A percentile compares a stretch with the other conserved stretches of the same genome.
Evolutionary conservation across 352 stramenopile genomes (phyloP).

Genomic region (Globisporangium orthogonon): DNA sequence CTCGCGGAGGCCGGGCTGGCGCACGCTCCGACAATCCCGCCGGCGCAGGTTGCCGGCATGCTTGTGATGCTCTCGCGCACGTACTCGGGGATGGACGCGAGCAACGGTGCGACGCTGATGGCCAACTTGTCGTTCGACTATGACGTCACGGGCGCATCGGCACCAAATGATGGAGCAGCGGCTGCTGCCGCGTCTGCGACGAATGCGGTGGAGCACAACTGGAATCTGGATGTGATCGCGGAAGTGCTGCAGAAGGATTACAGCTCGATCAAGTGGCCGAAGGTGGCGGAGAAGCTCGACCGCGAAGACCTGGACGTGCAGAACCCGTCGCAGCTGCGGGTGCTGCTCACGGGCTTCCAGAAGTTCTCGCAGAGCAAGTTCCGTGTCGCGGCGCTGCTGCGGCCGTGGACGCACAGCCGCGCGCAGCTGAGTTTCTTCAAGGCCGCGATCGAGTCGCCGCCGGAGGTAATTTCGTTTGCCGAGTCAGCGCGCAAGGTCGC

Average conservation of each 20-base stretch:
- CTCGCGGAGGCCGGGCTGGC: conserved; percentile 75
- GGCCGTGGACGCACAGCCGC: conserved; percentile 72
- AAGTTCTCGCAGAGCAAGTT: conserved; percentile 81
- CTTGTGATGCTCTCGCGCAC: conserved; percentile 84
- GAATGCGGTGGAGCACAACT: conserved; percentile 17
- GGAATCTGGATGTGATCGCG: conserved; percentile 84
- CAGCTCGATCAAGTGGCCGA: conserved; percentile 77
- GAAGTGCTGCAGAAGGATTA: conserved; percentile 85
- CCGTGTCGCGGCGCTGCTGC: conserved; percentile 58
- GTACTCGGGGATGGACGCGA: conserved; percentile 55
- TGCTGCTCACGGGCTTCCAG: conserved; percentile 77
- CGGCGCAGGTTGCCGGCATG: conserved; percentile 84
- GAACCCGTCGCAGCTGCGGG: conserved; percentile 53
- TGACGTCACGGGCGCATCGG: conserved; percentile 22
- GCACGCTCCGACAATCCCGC: conserved; percentile 77
- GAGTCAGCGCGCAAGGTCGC: conserved; percentile 77
- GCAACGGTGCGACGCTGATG: conserved; percentile 72
- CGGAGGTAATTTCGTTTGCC: conserved; percentile 73
- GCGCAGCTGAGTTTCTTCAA: conserved; percentile 74
- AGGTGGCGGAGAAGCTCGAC: conserved; percentile 83
- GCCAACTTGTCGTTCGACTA: conserved; percentile 78
- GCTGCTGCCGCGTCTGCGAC: conserved; percentile 20
- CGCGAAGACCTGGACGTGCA: conserved; percentile 65
- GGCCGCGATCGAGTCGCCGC: conserved; percentile 72
- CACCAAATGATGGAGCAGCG: conserved; percentile 17